Base-by-base conservation (phyloP, 169 alveolate species). In the Besnoitia besnoiti region DNA sequence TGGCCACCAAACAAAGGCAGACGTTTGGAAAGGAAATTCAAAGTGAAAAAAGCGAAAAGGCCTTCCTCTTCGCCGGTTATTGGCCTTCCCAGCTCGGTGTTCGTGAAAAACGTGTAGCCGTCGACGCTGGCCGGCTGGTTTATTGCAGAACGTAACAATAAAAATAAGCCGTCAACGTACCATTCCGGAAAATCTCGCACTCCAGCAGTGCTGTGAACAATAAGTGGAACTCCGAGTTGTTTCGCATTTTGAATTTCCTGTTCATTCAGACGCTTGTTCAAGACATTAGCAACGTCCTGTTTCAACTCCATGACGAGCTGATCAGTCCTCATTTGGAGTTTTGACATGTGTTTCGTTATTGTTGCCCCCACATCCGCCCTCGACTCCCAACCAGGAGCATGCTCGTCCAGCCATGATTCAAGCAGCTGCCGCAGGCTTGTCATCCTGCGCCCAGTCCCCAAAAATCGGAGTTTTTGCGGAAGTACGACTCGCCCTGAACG, bases 41-140 rank as follows among this genome's bases (percentile, higher is more conserved):
- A 14, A 42, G 92, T 76, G 35, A 61, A 37, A 40, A 88, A 88
- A 8, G 92, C 85, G 61, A 62, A 47, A 40, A 67, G 35, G 24
- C 92, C 92, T 73, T 88, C 92, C 44, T 88, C 92, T 39, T 55
- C 85, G 8, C 92, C 92, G 39, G 92, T 27, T 0, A 88, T 61
- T 0, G 92, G 92, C 16, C 92, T 33, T 73, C 85, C 61, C 85
- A 75, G 47, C 7, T 88, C 85, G 35, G 77, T 49, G 37, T 88
- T 67, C 24, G 92, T 88, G 47, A 88, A 88, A 33, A 88, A 61
- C 39, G 39, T 4, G 55, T 77, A 77, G 39, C 92, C 85, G n/a
- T 24, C n/a, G 8, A 24, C 62, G n/a, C 73, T 46, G 30, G 24
- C 12, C 44, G 39, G 47, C 14, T 35, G 49, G 85, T 88, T 88